phyloP scores from a whole-genome alignment of 805 yeast genomes.

The Candida caryicola region DNA sequence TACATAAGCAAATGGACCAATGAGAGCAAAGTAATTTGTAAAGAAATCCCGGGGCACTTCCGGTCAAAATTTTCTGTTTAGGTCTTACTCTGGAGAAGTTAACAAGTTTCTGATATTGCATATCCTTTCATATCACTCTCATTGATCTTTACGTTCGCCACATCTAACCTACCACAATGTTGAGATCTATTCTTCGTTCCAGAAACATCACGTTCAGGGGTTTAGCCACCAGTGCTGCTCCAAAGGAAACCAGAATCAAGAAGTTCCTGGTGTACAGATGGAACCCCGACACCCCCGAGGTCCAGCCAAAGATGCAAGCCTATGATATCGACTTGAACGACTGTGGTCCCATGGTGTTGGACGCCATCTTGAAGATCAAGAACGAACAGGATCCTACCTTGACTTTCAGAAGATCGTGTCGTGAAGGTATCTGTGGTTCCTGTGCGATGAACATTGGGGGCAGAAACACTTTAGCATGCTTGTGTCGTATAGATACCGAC shows the following conservation, averaged over 20 bases:
- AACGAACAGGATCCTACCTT: conserved; percentile 95
- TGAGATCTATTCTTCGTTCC: conserved; percentile 19
- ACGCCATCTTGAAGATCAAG: conserved; percentile 90
- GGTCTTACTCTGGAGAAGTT: neutral
- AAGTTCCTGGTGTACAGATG: conserved; percentile 93
- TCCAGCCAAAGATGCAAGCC: conserved; percentile 80
- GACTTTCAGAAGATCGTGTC: conserved; percentile 96
- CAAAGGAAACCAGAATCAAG: conserved; percentile 57
- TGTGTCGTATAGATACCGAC: conserved; percentile 89
- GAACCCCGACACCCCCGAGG: conserved; percentile 95
- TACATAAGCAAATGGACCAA: conserved; percentile 5
- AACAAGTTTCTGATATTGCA: neutral
- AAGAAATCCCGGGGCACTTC: conserved; percentile 8
- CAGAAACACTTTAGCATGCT: conserved; percentile 92
- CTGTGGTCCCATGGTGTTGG: conserved; percentile 98
- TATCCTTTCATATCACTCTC: neutral
- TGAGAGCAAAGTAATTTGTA: conserved; percentile 9
- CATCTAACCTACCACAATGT: conserved; percentile 11
- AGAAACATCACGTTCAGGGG: conserved; percentile 19
- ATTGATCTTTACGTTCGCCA: neutral
- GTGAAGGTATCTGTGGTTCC: conserved; percentile 99
- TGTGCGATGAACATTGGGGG: conserved; percentile 99
- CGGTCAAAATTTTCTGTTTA: conserved; percentile 7
- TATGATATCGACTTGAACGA: conserved; percentile 83
- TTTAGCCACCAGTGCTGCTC: conserved; percentile 51